These are phyloP conservation scores for Symmetrospora coprosmae DNA, from an alignment of 768 basidiomycete genomes.

Conservation along the genomic window DNA sequence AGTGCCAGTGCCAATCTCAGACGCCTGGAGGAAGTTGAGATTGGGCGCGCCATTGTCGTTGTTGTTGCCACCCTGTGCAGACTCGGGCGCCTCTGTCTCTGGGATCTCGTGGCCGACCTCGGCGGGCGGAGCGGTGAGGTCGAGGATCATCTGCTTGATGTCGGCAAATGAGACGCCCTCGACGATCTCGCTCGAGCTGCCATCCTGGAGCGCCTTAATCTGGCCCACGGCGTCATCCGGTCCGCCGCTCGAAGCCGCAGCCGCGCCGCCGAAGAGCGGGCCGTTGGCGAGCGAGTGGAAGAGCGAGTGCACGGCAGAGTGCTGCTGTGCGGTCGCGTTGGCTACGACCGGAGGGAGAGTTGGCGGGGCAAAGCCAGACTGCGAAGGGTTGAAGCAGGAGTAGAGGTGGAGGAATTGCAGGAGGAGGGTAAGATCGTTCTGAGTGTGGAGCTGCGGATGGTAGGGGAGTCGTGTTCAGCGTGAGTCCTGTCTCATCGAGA, in stretches of 20 bases:
- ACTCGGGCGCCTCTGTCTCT: slow-evolving; percentile 3
- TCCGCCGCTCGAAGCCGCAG: background rate
- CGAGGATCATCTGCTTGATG: slow-evolving; percentile 29
- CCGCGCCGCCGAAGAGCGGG: slow-evolving; percentile 27
- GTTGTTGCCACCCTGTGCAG: slow-evolving; percentile 21
- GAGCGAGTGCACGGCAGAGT: slow-evolving; percentile 28
- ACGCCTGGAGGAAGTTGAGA: slow-evolving; percentile 29
- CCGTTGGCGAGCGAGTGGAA: slow-evolving; percentile 28
- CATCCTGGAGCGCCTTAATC: slow-evolving; percentile 24
- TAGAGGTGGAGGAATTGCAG: slow-evolving; percentile 34
- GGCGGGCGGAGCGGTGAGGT: slow-evolving; percentile 27
- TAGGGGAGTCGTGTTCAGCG: background rate
- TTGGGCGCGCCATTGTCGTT: background rate
- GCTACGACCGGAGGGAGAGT: slow-evolving; percentile 27
- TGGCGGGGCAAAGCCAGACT: slow-evolving; percentile 22
- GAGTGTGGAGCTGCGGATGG: slow-evolving; percentile 11
- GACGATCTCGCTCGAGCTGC: slow-evolving; percentile 23
- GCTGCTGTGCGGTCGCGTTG: slow-evolving; percentile 30
- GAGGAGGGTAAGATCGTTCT: slow-evolving; percentile 27
- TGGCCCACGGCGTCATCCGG: slow-evolving; percentile 28
- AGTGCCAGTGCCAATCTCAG: slow-evolving; percentile 28
- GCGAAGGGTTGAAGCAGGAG: slow-evolving; percentile 26
- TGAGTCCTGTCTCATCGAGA: background rate
- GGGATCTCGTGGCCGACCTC: background rate
- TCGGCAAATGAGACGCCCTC: slow-evolving; percentile 30